These are phyloP conservation scores for Colletotrichum sp. DNA, from an alignment of 2,329 filamentous ascomycete genomes.

Conservation along the genomic window DNA sequence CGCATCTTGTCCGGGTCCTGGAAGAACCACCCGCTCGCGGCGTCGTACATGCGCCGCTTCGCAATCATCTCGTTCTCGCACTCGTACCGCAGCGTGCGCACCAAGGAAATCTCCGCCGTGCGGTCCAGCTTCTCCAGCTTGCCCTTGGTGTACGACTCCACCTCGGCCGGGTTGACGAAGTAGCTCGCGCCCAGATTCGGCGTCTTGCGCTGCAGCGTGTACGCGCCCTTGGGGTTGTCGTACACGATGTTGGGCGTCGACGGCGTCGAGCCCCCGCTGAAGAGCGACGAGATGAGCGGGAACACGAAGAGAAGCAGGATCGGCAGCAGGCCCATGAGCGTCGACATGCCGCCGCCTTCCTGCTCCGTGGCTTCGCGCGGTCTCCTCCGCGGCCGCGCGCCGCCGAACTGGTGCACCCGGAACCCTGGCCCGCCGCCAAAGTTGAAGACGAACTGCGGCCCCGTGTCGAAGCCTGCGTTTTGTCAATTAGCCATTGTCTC, in stretches of 20 bases:
- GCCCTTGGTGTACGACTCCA: slow-evolving; percentile 70
- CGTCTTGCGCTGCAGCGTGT: slow-evolving; percentile 77
- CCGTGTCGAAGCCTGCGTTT: slow-evolving; percentile 68
- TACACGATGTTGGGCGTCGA: slow-evolving; percentile 76
- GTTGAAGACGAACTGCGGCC: slow-evolving; percentile 94
- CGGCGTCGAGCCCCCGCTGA: slow-evolving; percentile 61
- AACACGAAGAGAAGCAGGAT: slow-evolving; percentile 89
- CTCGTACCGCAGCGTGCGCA: slow-evolving; percentile 69
- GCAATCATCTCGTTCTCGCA: slow-evolving; percentile 77
- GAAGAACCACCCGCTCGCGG: slow-evolving; percentile 88
- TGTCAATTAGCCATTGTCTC: background rate
- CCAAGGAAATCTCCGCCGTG: slow-evolving; percentile 75
- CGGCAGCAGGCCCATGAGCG: slow-evolving; percentile 79
- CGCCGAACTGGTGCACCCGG: slow-evolving; percentile 94
- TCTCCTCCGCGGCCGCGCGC: slow-evolving; percentile 75
- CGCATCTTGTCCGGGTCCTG: slow-evolving; percentile 81
- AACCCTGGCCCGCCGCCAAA: slow-evolving; percentile 90
- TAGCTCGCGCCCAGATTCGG: slow-evolving; percentile 78
- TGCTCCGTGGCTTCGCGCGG: slow-evolving; percentile 68
- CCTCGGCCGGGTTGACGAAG: slow-evolving; percentile 81
- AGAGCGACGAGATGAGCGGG: slow-evolving; percentile 81
- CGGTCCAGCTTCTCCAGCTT: slow-evolving; percentile 80
- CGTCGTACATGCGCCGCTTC: slow-evolving; percentile 72
- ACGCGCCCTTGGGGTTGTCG: slow-evolving; percentile 71
- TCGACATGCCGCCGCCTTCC: slow-evolving; percentile 58